phyloP scores from a whole-genome alignment of 345 rosid genomes.

The Excoecaria cochinchinensis region DNA sequence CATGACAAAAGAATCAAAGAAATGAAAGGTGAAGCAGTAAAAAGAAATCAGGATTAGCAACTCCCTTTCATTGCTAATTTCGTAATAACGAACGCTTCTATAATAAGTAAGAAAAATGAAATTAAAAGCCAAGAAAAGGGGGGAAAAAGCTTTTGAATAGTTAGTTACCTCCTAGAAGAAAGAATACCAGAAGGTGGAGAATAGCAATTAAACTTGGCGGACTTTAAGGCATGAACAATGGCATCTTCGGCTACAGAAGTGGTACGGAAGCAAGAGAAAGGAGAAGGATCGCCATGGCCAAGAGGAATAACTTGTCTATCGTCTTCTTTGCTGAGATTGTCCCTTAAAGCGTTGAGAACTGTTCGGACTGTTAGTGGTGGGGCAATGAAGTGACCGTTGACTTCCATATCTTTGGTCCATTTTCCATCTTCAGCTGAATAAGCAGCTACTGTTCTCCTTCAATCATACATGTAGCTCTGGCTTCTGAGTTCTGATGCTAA shows the following conservation, averaged over 20 bases:
- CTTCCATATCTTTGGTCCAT: conserved; percentile 25
- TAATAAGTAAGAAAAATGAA: too few species aligned
- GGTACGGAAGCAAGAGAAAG: conserved; percentile 40
- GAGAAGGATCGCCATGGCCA: conserved; percentile 55
- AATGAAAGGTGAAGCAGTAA: too few species aligned
- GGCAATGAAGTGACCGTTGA: not conserved
- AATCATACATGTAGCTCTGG: too few species aligned
- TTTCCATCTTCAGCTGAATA: not conserved
- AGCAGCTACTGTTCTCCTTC: too few species aligned
- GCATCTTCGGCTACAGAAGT: conserved; percentile 45
- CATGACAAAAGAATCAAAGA: too few species aligned
- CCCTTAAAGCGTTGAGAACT: conserved; percentile 15
- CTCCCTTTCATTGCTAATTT: too few species aligned
- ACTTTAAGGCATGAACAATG: conserved; percentile 37
- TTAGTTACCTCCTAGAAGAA: conserved; percentile 48
- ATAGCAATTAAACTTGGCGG: conserved; percentile 44
- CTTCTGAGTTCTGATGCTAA: too few species aligned
- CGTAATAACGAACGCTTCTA: too few species aligned
- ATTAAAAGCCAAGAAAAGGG: too few species aligned
- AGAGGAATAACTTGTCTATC: conserved; percentile 34
- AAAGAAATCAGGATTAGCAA: too few species aligned
- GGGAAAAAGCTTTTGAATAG: not conserved
- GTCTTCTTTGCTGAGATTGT: conserved; percentile 33
- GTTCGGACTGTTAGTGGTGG: conserved; percentile 27
- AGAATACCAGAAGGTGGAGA: conserved; percentile 40